Evolutionary conservation across 1,284 basidiomycete genomes (phyloP).

Genomic region (Clitocybe nebularis): DNA sequence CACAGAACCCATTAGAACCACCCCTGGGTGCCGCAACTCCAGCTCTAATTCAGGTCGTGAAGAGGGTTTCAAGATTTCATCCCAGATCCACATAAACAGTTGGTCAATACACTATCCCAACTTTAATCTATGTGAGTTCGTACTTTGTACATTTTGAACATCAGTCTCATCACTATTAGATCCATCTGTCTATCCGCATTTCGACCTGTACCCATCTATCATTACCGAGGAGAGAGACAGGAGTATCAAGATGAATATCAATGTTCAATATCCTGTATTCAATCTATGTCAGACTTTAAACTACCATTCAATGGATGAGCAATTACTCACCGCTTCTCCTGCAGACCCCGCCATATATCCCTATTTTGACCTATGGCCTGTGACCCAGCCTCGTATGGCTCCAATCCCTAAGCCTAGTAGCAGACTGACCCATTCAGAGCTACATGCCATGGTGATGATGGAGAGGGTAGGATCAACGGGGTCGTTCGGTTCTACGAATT

Average conservation of each 20-base stretch:
- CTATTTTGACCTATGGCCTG: constrained; percentile 28
- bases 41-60: too few relatives aligned
- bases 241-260: constrained; percentile 1
- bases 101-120: too few relatives aligned
- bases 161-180: constrained; percentile 19
- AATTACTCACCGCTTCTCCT: too few relatives aligned
- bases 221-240: not conserved
- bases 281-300: constrained; percentile 25
- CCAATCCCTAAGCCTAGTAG: constrained; percentile 13
- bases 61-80: too few relatives aligned
- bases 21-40: too few relatives aligned
- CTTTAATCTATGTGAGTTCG: constrained; percentile 19
- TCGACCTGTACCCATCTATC: constrained; percentile 25
- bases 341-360: constrained; percentile 35
- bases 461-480: constrained; percentile 19
- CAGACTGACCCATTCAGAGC: constrained; percentile 32
- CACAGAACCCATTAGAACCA: constrained; percentile 13
- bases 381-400: constrained; percentile 10
- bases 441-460: constrained; percentile 36
- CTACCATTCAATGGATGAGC: too few relatives aligned
- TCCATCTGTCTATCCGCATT: constrained; percentile 27
- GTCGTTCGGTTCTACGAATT: constrained; percentile 17
- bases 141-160: not conserved
- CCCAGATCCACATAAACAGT: too few relatives aligned
- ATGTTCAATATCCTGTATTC: constrained; percentile 26